Evolutionary conservation across 2,329 filamentous ascomycete genomes (phyloP).

Genomic region (Fusarium domesticum): DNA sequence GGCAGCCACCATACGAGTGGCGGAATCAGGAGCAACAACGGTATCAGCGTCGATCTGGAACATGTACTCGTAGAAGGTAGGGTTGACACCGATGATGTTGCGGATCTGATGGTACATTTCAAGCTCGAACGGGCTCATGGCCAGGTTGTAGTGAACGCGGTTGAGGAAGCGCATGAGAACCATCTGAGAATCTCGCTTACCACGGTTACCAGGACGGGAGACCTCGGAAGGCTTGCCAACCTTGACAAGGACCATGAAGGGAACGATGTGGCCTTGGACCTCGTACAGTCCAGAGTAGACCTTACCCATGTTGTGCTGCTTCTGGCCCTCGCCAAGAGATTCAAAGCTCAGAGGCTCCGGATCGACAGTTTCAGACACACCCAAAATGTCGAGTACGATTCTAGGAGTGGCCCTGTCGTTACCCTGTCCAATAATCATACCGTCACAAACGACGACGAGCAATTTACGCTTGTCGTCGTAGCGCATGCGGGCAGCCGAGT

Average conservation of each 20-base stretch:
- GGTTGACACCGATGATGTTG: slow-evolving; percentile 98
- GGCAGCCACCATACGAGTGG: slow-evolving; percentile 84
- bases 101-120: slow-evolving; percentile 99
- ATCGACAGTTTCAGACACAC: slow-evolving; percentile 88
- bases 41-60: slow-evolving; percentile 98
- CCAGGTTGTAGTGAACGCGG: slow-evolving; percentile 93
- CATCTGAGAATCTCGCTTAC: slow-evolving; percentile 99
- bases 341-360: slow-evolving; percentile 97
- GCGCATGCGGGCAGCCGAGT: slow-evolving; percentile 90
- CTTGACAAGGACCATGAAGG: slow-evolving; percentile 95
- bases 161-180: slow-evolving; percentile 98
- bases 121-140: slow-evolving; percentile 94
- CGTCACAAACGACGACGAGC: slow-evolving; percentile 87
- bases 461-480: slow-evolving; percentile 99
- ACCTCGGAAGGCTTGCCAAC: slow-evolving; percentile 97
- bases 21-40: slow-evolving; percentile 83
- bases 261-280: slow-evolving; percentile 95
- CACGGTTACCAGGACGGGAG: slow-evolving; percentile 90
- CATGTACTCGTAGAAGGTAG: slow-evolving; percentile 96
- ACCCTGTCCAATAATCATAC: slow-evolving; percentile 99
- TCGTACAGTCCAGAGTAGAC: slow-evolving; percentile 97
- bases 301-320: slow-evolving; percentile 99
- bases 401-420: slow-evolving; percentile 94
- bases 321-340: slow-evolving; percentile 88
- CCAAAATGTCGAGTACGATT: slow-evolving; percentile 95